Base-by-base conservation (phyloP, 2,329 filamentous ascomycete genomes). In the Hypoxylon sp. region DNA sequence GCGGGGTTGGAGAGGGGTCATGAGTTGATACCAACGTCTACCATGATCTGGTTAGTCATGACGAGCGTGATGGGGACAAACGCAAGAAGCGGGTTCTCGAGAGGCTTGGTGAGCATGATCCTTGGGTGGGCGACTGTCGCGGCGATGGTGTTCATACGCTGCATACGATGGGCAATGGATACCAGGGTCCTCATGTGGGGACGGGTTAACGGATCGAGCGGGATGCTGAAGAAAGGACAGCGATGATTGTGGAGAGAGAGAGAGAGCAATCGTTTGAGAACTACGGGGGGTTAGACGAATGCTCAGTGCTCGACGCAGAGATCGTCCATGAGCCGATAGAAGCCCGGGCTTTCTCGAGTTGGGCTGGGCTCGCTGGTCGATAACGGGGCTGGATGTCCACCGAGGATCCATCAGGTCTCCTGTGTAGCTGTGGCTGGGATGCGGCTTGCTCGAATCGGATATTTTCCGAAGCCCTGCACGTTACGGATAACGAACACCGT, bases 21-120 rank as follows among this genome's bases (percentile, higher is more conserved):
- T 51, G 90, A 87, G 71, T 79, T 91, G 68, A 84, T 90, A 16
- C 83, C 87, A 2, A 91, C 89, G 3, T 86, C 84, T 71, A 80
- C 85, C 46, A 72, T 91, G 28, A 87, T 84, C 1, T 76, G 84
- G 60, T 70, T 88, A 20, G 86, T 91, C 80, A 84, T 88, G 71
- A 84, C 82, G 1, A 72, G 70, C 8, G 70, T 71, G 6, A 63
- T 77, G 59, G 78, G 77, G 1, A 75, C 76, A 1, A 76, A 71
- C 18, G 67, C 73, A 8, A 67, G 77, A 42, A 74, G 75, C 0
- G 76, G 75, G 0, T 73, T 77, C 44, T 69, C 65, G 63, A 73
- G 59, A 45, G 71, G 71, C 0, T 4, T 80, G 7, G 68, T 71
- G 16, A 77, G 80, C 63, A 77, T 74, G 7, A 0, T 81, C 2